A percentile compares a stretch with the other conserved stretches of the same genome.
These are phyloP conservation scores for Perkinsus marinus DNA, from an alignment of 169 alveolate species.

Conservation along the genomic window DNA sequence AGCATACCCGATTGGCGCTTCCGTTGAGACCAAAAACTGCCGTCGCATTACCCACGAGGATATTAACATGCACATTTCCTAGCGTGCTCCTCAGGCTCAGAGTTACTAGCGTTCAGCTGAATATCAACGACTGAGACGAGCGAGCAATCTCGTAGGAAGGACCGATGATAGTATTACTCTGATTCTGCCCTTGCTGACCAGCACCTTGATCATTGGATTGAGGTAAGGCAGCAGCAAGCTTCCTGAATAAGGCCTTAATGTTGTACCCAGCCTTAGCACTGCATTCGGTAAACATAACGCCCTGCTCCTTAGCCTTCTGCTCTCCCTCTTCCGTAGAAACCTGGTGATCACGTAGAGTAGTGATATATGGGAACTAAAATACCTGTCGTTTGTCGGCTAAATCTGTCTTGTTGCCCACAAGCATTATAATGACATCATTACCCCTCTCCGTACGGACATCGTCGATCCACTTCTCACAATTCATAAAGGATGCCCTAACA, in stretches of 20 bases:
- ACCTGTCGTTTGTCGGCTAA: conserved; percentile 74
- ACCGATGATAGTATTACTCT: background rate
- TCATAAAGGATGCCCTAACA: conserved; percentile 63
- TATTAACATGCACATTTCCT: background rate
- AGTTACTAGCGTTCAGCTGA: background rate
- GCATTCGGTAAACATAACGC: conserved; percentile 80
- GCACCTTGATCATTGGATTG: conserved; percentile 17
- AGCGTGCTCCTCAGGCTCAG: background rate
- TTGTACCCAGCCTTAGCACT: conserved; percentile 93
- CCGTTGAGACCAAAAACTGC: too few species aligned
- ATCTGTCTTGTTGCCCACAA: conserved; percentile 95
- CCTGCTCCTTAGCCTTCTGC: conserved; percentile 70
- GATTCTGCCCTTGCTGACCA: conserved; percentile 4
- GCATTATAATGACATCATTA: conserved; percentile 79
- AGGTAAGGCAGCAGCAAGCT: conserved; percentile 56
- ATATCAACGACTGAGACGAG: background rate
- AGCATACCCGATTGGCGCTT: too few species aligned
- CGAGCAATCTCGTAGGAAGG: background rate
- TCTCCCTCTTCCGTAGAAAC: conserved; percentile 84
- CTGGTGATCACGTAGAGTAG: background rate
- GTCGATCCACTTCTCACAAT: conserved; percentile 86
- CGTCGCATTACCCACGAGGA: too few species aligned
- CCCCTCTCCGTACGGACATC: conserved; percentile 90
- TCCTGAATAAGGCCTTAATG: conserved; percentile 69
- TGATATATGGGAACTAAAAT: too few species aligned